phyloP scores from a whole-genome alignment of 1,284 basidiomycete species.

The Heterobasidion irregulare region DNA sequence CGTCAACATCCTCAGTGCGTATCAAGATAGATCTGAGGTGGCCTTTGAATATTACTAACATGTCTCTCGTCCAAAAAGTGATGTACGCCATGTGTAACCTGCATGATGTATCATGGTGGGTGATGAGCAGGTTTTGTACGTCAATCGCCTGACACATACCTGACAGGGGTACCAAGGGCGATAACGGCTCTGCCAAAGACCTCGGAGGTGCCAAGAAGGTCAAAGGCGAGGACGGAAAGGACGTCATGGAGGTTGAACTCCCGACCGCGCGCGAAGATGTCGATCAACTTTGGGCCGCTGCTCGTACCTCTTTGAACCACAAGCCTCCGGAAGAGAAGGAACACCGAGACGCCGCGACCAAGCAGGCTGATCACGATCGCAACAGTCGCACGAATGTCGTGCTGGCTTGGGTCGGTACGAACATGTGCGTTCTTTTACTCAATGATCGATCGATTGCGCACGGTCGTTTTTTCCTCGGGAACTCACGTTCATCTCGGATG shows the following conservation, averaged over 20 bases:
- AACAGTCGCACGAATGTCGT: conserved; percentile 83
- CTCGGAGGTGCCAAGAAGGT: conserved; percentile 85
- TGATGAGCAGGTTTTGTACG: conserved; percentile 2
- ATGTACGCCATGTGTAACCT: conserved; percentile 89
- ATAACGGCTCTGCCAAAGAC: conserved; percentile 80
- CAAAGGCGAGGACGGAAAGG: conserved; percentile 76
- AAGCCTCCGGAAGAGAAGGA: conserved; percentile 66
- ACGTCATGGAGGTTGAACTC: conserved; percentile 78
- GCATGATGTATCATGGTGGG: conserved; percentile 80
- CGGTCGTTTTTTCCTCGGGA: not conserved
- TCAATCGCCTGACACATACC: not conserved
- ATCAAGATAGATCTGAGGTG: not conserved
- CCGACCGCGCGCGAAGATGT: conserved; percentile 79
- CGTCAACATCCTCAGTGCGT: conserved; percentile 78
- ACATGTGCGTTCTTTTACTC: conserved; percentile 47
- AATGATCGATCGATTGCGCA: conserved; percentile 3
- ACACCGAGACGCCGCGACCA: conserved; percentile 81
- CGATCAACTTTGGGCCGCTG: conserved; percentile 76
- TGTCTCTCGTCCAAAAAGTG: conserved; percentile 31
- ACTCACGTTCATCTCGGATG: not conserved
- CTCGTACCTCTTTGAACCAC: conserved; percentile 56
- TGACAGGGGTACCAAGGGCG: conserved; percentile 80
- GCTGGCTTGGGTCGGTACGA: conserved; percentile 78
- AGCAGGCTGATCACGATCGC: conserved; percentile 80
- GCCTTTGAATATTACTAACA: not conserved